These are phyloP conservation scores for Phytophthora fragariae DNA, from an alignment of 352 stramenopile genomes.

Conservation along the genomic window DNA sequence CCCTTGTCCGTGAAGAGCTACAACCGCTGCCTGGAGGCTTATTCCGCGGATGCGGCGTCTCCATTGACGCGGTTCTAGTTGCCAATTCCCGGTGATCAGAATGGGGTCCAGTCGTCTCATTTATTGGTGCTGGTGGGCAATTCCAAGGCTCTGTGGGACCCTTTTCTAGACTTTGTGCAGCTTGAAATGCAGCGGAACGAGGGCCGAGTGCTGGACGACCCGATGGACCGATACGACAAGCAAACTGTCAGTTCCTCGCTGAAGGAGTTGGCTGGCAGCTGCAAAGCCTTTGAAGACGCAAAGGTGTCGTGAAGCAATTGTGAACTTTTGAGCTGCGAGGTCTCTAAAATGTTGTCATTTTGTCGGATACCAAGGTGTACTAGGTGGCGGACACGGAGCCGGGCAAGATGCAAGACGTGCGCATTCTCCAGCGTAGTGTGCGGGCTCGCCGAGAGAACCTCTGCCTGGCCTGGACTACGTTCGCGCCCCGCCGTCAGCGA, in stretches of 20 bases:
- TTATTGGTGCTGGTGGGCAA: slow-evolving; percentile 79
- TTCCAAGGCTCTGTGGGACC: slow-evolving; percentile 60
- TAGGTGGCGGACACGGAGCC: slow-evolving; percentile 72
- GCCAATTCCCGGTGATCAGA: slow-evolving; percentile 22
- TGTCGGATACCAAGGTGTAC: slow-evolving; percentile 47
- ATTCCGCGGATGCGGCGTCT: slow-evolving; percentile 40
- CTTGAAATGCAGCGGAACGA: slow-evolving; percentile 38
- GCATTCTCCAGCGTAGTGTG: slow-evolving; percentile 48
- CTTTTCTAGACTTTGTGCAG: slow-evolving; percentile 55
- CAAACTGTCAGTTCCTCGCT: slow-evolving; percentile 46
- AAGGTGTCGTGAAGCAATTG: slow-evolving; percentile 28
- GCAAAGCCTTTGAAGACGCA: slow-evolving; percentile 23
- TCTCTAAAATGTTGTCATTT: background rate
- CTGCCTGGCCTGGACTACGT: slow-evolving; percentile 52
- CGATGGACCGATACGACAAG: slow-evolving; percentile 68
- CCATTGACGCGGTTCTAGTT: slow-evolving; percentile 57
- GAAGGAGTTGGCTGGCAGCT: slow-evolving; percentile 24
- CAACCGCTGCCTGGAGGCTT: slow-evolving; percentile 56
- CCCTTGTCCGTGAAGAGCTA: slow-evolving; percentile 71
- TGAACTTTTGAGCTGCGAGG: background rate
- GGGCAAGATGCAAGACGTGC: slow-evolving; percentile 71
- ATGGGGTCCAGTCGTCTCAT: slow-evolving; percentile 41
- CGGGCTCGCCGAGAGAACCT: slow-evolving; percentile 39
- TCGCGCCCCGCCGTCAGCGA: slow-evolving; percentile 36
- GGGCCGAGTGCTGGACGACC: slow-evolving; percentile 48